A percentile compares a stretch with the other conserved stretches of the same genome.
phyloP scores from a whole-genome alignment of 306 rosid genomes.

The Lotus japonicus region DNA sequence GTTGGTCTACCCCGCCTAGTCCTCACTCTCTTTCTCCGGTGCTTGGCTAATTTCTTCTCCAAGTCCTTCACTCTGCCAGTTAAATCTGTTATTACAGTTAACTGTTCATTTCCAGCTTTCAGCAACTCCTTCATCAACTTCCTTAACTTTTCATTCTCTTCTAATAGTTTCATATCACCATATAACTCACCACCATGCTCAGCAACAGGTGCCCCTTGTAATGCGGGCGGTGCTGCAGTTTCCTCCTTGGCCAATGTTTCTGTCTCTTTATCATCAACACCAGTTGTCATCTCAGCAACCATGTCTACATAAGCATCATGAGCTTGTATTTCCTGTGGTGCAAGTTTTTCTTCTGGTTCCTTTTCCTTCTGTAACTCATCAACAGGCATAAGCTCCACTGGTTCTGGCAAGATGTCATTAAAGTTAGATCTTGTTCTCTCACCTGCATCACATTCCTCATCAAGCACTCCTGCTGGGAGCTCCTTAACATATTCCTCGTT shows the following conservation, averaged over 20 bases:
- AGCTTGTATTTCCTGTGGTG: not conserved
- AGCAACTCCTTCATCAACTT: slow-evolving; percentile 53
- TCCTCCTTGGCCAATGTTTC: not conserved
- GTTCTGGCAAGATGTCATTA: not conserved
- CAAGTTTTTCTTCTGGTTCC: not conserved
- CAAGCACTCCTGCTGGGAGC: slow-evolving; percentile 15
- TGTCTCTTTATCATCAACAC: not conserved
- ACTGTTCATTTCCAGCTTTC: slow-evolving; percentile 58
- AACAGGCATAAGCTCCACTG: not conserved
- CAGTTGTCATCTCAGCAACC: not conserved
- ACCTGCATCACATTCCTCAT: not conserved
- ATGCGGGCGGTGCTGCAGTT: not conserved
- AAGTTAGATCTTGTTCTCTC: not conserved
- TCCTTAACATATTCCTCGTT: not conserved
- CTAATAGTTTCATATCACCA: slow-evolving; percentile 14
- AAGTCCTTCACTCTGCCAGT: slow-evolving; percentile 56
- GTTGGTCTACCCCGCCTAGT: slow-evolving; percentile 10
- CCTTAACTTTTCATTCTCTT: slow-evolving; percentile 57
- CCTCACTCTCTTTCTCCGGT: slow-evolving; percentile 29
- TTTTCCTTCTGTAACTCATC: not conserved
- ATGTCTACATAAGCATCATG: not conserved
- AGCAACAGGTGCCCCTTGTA: not conserved
- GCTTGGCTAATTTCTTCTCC: slow-evolving; percentile 58
- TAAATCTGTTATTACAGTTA: slow-evolving; percentile 46
- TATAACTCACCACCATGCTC: not conserved